A percentile compares a stretch with the other conserved stretches of the same genome.
phyloP scores from a whole-genome alignment of 148 eudicot genomes.

The Heliosperma pusillum region DNA sequence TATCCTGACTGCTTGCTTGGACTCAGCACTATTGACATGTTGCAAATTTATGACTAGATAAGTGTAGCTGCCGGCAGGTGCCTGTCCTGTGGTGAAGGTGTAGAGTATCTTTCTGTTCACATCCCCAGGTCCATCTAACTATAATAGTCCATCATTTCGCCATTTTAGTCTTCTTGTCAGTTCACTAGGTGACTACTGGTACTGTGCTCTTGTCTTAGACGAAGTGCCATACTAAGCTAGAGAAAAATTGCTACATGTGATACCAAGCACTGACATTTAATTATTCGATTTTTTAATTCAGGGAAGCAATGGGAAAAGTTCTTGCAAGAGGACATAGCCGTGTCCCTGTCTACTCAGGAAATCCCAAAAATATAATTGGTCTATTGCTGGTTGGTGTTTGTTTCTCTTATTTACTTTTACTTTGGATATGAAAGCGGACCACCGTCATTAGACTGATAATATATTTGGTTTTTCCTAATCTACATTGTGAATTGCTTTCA shows the following conservation, averaged over 20 bases:
- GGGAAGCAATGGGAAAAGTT: constrained; percentile 93
- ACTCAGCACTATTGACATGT: too few species aligned
- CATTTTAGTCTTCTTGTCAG: neutral
- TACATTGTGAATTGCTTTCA: neutral
- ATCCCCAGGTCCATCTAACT: too few species aligned
- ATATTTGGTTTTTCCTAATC: neutral
- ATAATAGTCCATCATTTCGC: too few species aligned
- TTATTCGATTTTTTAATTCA: constrained; percentile 21
- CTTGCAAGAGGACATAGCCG: constrained; percentile 96
- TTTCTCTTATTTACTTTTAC: neutral
- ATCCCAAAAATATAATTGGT: constrained; percentile 79
- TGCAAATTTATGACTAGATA: too few species aligned
- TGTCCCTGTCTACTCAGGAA: constrained; percentile 77
- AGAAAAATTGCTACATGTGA: neutral
- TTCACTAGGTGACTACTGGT: neutral
- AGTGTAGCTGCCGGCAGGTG: too few species aligned
- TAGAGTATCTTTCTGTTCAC: too few species aligned
- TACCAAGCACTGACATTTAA: neutral
- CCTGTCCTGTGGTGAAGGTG: too few species aligned
- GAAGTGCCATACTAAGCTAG: neutral
- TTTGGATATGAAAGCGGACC: neutral
- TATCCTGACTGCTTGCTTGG: too few species aligned
- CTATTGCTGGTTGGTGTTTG: constrained; percentile 59
- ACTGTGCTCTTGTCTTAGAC: neutral
- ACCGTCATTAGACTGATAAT: neutral